Evolutionary conservation across 495 filamentous ascomycete species (phyloP).

Genomic region (Amniculicola lignicola): DNA sequence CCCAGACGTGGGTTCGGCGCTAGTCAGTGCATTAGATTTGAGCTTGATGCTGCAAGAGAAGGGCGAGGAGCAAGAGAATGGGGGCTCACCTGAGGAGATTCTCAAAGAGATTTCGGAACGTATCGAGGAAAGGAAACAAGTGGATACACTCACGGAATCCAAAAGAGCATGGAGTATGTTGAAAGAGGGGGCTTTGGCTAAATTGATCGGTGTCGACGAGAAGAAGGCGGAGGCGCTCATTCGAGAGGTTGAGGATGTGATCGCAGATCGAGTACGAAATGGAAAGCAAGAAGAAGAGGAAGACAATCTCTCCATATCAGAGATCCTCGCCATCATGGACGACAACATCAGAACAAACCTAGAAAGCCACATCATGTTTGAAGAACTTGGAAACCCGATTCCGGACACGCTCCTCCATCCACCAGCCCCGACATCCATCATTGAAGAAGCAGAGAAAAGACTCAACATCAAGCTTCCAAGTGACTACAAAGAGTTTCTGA

Average conservation of each 20-base stretch:
- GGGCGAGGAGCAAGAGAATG: not conserved
- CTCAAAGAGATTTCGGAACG: not conserved
- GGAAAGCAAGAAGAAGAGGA: not conserved
- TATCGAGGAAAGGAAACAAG: not conserved
- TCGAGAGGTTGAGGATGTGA: slow-evolving; percentile 1
- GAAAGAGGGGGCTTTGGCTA: slow-evolving; percentile 6
- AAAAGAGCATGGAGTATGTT: slow-evolving; percentile 11
- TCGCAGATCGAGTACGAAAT: slow-evolving; percentile 5
- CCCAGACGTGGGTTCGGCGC: not conserved
- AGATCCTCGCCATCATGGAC: slow-evolving; percentile 9
- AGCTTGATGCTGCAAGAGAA: not conserved
- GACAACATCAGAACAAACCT: slow-evolving; percentile 1
- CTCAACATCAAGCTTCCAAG: slow-evolving; percentile 6
- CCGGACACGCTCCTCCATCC: slow-evolving; percentile 14
- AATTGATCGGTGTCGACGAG: slow-evolving; percentile 5
- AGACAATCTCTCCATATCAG: not conserved
- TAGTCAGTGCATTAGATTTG: not conserved
- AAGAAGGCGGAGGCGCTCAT: not conserved
- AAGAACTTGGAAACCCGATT: not conserved
- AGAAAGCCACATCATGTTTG: not conserved
- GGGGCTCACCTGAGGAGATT: not conserved
- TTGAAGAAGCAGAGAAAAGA: slow-evolving; percentile 11
- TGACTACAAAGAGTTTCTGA: slow-evolving; percentile 28
- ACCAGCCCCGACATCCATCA: slow-evolving; percentile 8
- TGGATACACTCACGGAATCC: slow-evolving; percentile 3